Conservation (phyloP, 1,284 basidiomycete species). For the Stereum hirsutum region DNA sequence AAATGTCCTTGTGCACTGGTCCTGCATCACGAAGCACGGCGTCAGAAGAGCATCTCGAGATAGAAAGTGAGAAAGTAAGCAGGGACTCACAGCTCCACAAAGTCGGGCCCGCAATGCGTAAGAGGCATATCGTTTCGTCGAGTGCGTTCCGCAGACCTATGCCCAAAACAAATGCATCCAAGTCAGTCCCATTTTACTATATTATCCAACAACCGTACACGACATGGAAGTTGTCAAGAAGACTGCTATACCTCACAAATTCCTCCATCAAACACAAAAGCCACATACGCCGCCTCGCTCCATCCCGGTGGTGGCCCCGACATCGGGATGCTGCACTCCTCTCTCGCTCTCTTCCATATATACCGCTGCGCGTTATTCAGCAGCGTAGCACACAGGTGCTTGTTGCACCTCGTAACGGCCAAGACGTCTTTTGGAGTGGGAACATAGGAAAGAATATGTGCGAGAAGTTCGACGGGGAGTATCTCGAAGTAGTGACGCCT, state of each 20-base stretch:
- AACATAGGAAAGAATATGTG: conserved; percentile 30
- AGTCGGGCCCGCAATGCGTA: conserved; percentile 34
- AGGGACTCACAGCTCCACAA: conserved; percentile 31
- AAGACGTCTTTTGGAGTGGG: conserved; percentile 34
- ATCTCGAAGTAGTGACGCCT: conserved; percentile 12
- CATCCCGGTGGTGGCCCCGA: conserved; percentile 37
- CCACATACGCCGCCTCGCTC: conserved; percentile 40
- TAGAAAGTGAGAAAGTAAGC: not conserved
- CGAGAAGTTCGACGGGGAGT: conserved; percentile 37
- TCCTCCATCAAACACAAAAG: conserved; percentile 51
- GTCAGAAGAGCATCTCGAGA: no score
- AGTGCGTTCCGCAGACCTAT: conserved; percentile 18
- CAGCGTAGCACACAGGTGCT: conserved; percentile 35
- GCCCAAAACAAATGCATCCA: not conserved
- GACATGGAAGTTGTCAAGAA: no score
- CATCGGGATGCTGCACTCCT: conserved; percentile 19
- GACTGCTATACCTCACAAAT: conserved; percentile 54
- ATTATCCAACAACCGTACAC: conserved; percentile 6
- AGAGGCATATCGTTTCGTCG: conserved; percentile 27
- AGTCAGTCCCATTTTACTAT: not conserved
- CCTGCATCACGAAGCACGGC: no score
- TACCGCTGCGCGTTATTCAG: conserved; percentile 26
- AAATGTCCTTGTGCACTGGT: not conserved
- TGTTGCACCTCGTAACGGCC: conserved; percentile 37
- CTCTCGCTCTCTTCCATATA: conserved; percentile 44